Evolutionary conservation across 2,329 filamentous ascomycete genomes (phyloP).

Genomic region (Cordyceps militaris): DNA sequence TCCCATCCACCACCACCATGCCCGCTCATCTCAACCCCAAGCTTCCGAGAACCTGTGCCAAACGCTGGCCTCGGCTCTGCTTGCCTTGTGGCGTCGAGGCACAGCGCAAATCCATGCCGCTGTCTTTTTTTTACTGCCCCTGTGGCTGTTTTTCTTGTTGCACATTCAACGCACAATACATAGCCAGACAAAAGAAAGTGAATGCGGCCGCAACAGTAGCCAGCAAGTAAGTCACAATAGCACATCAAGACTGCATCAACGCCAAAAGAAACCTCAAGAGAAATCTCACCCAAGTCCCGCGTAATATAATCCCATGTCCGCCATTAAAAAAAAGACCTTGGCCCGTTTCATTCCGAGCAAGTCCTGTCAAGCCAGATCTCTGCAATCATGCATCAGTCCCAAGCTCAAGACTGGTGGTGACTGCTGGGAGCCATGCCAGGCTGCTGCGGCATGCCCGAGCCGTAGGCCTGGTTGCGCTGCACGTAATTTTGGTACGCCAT

Average conservation of each 20-base stretch:
- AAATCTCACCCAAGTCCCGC: constrained; percentile 32
- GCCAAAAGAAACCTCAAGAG: constrained; percentile 24
- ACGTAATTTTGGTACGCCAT: constrained; percentile 81
- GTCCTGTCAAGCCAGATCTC: not conserved
- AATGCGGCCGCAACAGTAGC: not conserved
- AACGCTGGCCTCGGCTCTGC: not conserved
- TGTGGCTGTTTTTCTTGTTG: not conserved
- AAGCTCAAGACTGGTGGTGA: constrained; percentile 67
- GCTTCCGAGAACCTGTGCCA: not conserved
- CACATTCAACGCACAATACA: constrained; percentile 3
- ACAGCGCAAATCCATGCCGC: not conserved
- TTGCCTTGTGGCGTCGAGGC: not conserved
- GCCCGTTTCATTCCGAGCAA: not conserved
- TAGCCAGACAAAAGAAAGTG: constrained; percentile 8
- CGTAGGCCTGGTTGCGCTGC: constrained; percentile 59
- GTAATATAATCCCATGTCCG: constrained; percentile 26
- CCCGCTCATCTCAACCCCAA: not conserved
- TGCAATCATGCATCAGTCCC: not conserved
- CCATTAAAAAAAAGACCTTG: constrained; percentile 21
- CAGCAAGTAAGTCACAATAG: constrained; percentile 15
- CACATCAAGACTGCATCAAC: constrained; percentile 33
- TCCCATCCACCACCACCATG: not conserved
- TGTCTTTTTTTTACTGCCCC: not conserved
- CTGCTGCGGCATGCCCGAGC: constrained; percentile 73
- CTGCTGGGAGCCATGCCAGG: constrained; percentile 75